These are phyloP conservation scores for Lachnellula hyalina DNA, from an alignment of 2,329 filamentous ascomycete genomes.

Conservation along the genomic window DNA sequence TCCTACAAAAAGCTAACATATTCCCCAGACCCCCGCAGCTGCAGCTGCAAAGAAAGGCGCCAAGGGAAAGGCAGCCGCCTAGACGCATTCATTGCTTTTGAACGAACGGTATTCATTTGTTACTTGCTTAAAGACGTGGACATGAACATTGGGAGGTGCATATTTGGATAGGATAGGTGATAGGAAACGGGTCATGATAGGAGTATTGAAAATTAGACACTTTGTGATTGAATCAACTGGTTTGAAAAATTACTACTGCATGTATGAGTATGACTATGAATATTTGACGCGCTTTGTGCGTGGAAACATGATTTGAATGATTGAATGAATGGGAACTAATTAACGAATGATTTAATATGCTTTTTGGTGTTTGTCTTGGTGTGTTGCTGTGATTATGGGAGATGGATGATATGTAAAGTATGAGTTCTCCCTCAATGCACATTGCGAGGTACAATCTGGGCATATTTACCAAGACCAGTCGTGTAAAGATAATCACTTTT, in stretches of 20 bases:
- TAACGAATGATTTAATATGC: no score
- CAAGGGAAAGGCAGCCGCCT: neutral
- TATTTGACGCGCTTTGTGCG: no score
- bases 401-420: no score
- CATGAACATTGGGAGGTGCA: neutral
- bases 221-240: conserved; percentile 13
- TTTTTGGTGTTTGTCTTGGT: no score
- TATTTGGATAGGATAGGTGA: neutral
- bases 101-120: neutral
- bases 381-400: no score
- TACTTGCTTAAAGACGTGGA: neutral
- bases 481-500: no score
- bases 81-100: neutral
- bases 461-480: no score
- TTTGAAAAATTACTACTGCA: neutral
- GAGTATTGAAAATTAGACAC: conserved; percentile 9
- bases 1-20: neutral
- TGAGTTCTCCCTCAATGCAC: no score
- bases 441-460: no score
- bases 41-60: neutral
- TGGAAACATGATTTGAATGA: no score
- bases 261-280: no score
- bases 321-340: no score
- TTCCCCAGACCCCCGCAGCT: neutral
- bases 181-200: conserved; percentile 2